These are phyloP conservation scores for Spathaspora hagerdaliae DNA, from an alignment of 805 yeast species.

Conservation along the genomic window DNA sequence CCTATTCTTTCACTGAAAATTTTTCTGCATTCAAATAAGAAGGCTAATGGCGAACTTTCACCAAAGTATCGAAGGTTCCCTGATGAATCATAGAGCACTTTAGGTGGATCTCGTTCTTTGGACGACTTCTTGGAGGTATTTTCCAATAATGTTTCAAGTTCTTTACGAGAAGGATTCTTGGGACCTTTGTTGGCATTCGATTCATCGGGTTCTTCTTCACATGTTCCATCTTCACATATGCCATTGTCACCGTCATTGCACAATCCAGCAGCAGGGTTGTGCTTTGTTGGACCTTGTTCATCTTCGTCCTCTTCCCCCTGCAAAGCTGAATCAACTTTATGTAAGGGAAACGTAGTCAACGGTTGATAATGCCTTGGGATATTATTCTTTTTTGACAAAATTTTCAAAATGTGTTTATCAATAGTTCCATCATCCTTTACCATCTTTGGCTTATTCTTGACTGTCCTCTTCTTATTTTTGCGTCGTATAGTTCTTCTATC, in stretches of 20 bases:
- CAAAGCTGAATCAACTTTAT: constrained; percentile 1
- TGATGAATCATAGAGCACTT: constrained; percentile 3
- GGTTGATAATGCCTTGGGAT: constrained; percentile 4
- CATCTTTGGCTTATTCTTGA: background rate
- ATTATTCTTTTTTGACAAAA: background rate
- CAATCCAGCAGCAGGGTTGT: background rate
- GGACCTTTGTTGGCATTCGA: background rate
- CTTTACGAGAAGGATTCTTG: background rate
- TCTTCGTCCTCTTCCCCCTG: background rate
- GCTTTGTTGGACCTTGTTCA: background rate
- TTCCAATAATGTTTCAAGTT: background rate
- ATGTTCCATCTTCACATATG: background rate
- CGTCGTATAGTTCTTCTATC: constrained; percentile 14
- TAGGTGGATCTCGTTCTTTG: background rate
- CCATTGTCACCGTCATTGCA: background rate
- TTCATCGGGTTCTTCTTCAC: background rate
- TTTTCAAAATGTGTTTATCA: constrained; percentile 3
- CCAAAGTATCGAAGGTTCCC: constrained; percentile 38
- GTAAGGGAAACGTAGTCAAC: constrained; percentile 5
- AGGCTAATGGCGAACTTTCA: constrained; percentile 38
- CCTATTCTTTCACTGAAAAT: constrained; percentile 20
- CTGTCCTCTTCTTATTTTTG: constrained; percentile 5
- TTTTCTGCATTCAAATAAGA: constrained; percentile 36
- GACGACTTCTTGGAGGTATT: background rate
- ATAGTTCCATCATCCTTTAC: background rate